Evolutionary conservation across 2,329 filamentous ascomycete genomes (phyloP).

Genomic region (Cladosporium halotolerans): DNA sequence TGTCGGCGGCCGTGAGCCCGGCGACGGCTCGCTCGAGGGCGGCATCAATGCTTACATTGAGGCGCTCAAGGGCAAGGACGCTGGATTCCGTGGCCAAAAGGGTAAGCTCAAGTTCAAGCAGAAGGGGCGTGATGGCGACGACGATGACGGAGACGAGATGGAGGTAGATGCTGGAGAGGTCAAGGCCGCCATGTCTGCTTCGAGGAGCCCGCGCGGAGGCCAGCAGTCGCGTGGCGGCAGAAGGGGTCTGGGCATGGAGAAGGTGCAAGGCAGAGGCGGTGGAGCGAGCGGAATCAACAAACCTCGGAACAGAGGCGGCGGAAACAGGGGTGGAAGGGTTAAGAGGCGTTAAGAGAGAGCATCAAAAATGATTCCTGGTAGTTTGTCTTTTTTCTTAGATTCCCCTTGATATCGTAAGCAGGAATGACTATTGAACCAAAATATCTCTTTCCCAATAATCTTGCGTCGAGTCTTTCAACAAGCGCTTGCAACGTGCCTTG

Average conservation of each 20-base stretch:
- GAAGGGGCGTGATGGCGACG: conserved; percentile 37
- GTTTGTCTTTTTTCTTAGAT: background rate
- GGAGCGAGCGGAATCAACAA: conserved; percentile 18
- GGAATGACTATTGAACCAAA: background rate
- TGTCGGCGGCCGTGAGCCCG: conserved; percentile 28
- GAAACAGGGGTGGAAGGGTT: conserved; percentile 3
- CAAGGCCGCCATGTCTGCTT: conserved; percentile 15
- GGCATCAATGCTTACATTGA: conserved; percentile 57
- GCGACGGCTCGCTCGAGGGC: conserved; percentile 39
- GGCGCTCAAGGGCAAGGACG: conserved; percentile 55
- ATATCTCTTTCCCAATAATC: background rate
- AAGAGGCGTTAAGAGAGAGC: conserved; percentile 2
- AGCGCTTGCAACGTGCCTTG: no score
- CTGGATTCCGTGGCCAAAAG: conserved; percentile 51
- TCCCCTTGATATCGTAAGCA: background rate
- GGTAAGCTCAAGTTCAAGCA: conserved; percentile 57
- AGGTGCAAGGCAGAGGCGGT: conserved; percentile 13
- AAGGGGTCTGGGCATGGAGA: conserved; percentile 33
- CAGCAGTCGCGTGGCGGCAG: conserved; percentile 21
- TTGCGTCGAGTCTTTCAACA: no score
- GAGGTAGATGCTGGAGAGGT: conserved; percentile 41
- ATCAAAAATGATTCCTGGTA: no score
- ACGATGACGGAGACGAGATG: conserved; percentile 34
- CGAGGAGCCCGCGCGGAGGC: conserved; percentile 8
- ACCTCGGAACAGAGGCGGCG: conserved; percentile 17